These are phyloP conservation scores for Lasiodiplodia citricola DNA, from an alignment of 2,329 filamentous ascomycete species.

Conservation along the genomic window DNA sequence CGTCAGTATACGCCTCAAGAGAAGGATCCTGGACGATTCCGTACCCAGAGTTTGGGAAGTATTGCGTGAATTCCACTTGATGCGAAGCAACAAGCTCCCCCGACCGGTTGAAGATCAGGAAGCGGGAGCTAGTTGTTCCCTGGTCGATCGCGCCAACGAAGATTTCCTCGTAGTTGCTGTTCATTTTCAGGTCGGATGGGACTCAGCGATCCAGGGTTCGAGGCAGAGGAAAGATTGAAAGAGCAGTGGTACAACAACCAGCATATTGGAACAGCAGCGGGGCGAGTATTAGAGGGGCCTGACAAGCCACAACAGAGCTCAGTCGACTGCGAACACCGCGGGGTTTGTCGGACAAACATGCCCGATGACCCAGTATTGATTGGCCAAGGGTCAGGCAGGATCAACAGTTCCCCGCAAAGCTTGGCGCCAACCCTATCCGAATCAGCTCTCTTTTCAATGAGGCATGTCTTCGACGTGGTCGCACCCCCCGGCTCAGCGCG, in stretches of 20 bases:
- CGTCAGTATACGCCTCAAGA: background rate
- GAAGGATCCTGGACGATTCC: constrained; percentile 8
- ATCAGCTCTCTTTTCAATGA: background rate
- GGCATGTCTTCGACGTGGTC: background rate
- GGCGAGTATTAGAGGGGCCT: constrained; percentile 2
- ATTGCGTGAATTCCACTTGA: constrained; percentile 80
- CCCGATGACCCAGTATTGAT: constrained; percentile 11
- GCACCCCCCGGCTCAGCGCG: constrained; percentile 3
- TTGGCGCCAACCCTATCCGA: constrained; percentile 14
- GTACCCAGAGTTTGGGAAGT: constrained; percentile 81
- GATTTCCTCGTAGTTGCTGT: constrained; percentile 47
- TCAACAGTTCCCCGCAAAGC: constrained; percentile 20
- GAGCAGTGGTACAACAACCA: constrained; percentile 1
- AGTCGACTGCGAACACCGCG: background rate
- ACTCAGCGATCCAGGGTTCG: background rate
- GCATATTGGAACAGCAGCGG: background rate
- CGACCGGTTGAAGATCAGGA: constrained; percentile 79
- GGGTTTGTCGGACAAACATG: constrained; percentile 11
- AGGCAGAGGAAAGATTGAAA: background rate
- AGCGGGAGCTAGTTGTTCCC: constrained; percentile 81
- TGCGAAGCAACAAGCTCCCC: constrained; percentile 77
- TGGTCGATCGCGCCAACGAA: constrained; percentile 86
- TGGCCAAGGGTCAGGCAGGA: constrained; percentile 8
- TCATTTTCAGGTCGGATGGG: constrained; percentile 8
- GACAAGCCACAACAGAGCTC: background rate